Evolutionary conservation across 2,329 filamentous ascomycete genomes (phyloP).

Genomic region (Neospermospora avenae): DNA sequence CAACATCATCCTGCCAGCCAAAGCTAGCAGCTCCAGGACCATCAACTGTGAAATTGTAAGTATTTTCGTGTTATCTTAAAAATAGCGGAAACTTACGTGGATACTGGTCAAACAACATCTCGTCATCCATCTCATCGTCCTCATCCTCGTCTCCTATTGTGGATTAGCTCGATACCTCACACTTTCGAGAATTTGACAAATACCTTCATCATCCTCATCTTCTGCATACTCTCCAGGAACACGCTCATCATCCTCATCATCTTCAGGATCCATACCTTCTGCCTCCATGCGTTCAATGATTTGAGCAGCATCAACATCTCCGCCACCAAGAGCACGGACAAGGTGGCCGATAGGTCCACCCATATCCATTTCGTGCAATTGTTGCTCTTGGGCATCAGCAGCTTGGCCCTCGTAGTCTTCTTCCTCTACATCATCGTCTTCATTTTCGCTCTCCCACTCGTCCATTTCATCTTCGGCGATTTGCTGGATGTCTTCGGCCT

Average conservation of each 20-base stretch:
- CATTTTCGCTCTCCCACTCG: slow-evolving; percentile 60
- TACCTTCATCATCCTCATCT: slow-evolving; percentile 59
- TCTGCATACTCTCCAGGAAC: slow-evolving; percentile 48
- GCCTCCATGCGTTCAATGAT: slow-evolving; percentile 40
- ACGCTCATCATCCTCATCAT: slow-evolving; percentile 37
- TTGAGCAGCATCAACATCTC: slow-evolving; percentile 35
- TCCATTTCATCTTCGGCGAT: slow-evolving; percentile 55
- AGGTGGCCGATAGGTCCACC: slow-evolving; percentile 50
- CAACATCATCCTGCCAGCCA: slow-evolving; percentile 56
- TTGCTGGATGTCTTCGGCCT: slow-evolving; percentile 51
- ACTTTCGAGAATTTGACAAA: slow-evolving; percentile 11
- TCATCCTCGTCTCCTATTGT: slow-evolving; percentile 58
- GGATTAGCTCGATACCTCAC: slow-evolving; percentile 25
- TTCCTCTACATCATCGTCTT: slow-evolving; percentile 54
- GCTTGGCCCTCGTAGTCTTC: slow-evolving; percentile 52
- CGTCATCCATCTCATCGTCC: slow-evolving; percentile 64
- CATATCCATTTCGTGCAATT: slow-evolving; percentile 43
- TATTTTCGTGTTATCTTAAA: no score
- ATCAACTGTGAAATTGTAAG: slow-evolving; percentile 20
- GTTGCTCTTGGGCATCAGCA: slow-evolving; percentile 51
- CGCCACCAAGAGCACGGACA: slow-evolving; percentile 47
- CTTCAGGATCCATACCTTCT: slow-evolving; percentile 48
- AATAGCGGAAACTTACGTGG: slow-evolving; percentile 45
- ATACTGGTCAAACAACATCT: slow-evolving; percentile 60
- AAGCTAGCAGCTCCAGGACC: slow-evolving; percentile 39